These are phyloP conservation scores for Ogataea kodamae DNA, from an alignment of 805 yeast species.

Conservation along the genomic window DNA sequence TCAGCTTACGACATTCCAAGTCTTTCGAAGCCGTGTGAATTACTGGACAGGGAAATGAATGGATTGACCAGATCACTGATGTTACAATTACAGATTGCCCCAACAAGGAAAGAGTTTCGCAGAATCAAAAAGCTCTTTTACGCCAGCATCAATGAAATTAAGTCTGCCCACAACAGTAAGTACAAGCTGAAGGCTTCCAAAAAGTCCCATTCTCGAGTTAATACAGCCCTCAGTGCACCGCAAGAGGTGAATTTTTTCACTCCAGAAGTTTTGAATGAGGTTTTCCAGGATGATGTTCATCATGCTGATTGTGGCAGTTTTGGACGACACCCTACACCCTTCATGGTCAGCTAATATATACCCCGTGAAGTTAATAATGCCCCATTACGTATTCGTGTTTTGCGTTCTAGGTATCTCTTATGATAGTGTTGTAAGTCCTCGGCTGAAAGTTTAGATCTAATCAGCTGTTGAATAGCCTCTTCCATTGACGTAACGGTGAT, in stretches of 20 bases:
- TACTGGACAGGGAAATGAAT: slow-evolving; percentile 28
- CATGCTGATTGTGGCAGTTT: no score
- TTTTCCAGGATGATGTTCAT: no score
- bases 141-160: slow-evolving; percentile 9
- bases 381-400: slow-evolving; percentile 1
- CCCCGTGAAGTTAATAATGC: no score
- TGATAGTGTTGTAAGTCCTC: slow-evolving; percentile 19
- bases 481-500: slow-evolving; percentile 4
- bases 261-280: no score
- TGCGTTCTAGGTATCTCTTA: slow-evolving; percentile 22
- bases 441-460: slow-evolving; percentile 16
- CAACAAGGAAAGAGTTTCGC: slow-evolving; percentile 29
- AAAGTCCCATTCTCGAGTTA: no score
- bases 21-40: slow-evolving; percentile 24
- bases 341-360: no score
- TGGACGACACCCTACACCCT: no score
- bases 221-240: no score
- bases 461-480: slow-evolving; percentile 8
- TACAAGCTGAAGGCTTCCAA: no score
- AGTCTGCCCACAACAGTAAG: no score
- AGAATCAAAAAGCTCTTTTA: slow-evolving; percentile 21
- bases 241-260: no score
- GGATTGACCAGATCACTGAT: slow-evolving; percentile 20
- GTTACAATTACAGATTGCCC: slow-evolving; percentile 32
- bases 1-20: slow-evolving; percentile 11